A percentile compares a stretch with the other conserved stretches of the same genome.
Evolutionary conservation across 768 basidiomycete genomes (phyloP).

Genomic region (Tricholoma sp.): DNA sequence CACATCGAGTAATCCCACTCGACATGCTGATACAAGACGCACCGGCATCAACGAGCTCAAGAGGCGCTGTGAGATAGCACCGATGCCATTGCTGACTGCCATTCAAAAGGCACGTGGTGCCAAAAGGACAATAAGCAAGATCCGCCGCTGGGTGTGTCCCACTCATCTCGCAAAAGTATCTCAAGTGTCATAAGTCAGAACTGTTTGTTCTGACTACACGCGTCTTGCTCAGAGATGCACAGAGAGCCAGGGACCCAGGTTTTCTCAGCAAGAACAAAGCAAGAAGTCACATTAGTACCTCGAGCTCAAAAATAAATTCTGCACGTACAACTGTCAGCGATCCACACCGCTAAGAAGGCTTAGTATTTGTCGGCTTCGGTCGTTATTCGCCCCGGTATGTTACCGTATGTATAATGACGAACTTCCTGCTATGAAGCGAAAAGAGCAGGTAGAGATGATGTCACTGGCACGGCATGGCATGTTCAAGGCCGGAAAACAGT

Average conservation of each 20-base stretch:
- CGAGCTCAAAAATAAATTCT: background rate
- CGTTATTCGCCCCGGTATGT: slow-evolving; percentile 9
- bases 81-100: background rate
- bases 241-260: background rate
- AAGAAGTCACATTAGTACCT: background rate
- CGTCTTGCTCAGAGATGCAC: background rate
- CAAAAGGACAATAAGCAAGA: background rate
- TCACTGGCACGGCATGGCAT: slow-evolving; percentile 93
- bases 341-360: background rate
- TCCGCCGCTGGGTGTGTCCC: background rate
- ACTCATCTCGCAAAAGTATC: background rate
- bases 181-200: background rate
- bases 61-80: background rate
- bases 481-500: slow-evolving; percentile 75
- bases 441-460: slow-evolving; percentile 91
- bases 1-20: background rate
- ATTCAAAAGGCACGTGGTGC: background rate
- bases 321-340: background rate
- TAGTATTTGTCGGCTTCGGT: background rate
- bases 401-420: slow-evolving; percentile 48
- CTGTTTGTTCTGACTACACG: background rate
- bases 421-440: slow-evolving; percentile 81
- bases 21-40: background rate
- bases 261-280: background rate
- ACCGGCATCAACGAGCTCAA: background rate